These are phyloP conservation scores for Plasmodium relictum DNA, from an alignment of 169 alveolate genomes.

Conservation along the genomic window DNA sequence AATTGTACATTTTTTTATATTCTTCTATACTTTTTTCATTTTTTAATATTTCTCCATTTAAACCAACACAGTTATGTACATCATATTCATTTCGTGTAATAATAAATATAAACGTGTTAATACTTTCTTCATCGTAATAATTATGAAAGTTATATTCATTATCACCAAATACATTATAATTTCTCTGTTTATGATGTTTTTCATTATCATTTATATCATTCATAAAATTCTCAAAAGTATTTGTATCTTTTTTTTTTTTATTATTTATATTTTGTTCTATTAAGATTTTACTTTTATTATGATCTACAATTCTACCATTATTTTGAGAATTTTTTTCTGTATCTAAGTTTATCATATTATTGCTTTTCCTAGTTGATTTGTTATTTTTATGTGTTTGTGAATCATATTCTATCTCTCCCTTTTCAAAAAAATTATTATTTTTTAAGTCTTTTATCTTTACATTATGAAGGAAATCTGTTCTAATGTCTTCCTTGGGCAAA, in stretches of 20 bases:
- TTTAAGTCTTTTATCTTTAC: slow-evolving; percentile 43
- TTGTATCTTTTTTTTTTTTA: neutral
- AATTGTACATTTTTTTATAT: slow-evolving; percentile 62
- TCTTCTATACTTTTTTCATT: slow-evolving; percentile 55
- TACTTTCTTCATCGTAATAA: slow-evolving; percentile 68
- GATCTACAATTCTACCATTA: neutral
- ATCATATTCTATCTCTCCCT: neutral
- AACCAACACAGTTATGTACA: slow-evolving; percentile 61
- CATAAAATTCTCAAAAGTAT: slow-evolving; percentile 6
- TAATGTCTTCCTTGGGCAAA: slow-evolving; percentile 37
- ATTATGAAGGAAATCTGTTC: slow-evolving; percentile 60
- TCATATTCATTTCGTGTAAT: slow-evolving; percentile 63
- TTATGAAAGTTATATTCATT: slow-evolving; percentile 38
- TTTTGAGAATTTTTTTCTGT: neutral
- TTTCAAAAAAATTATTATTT: neutral
- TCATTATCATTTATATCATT: neutral
- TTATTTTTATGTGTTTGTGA: neutral
- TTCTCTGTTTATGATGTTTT: neutral
- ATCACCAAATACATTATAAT: slow-evolving; percentile 7
- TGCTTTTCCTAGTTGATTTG: neutral
- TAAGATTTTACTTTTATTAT: neutral
- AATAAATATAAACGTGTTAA: slow-evolving; percentile 35
- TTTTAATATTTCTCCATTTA: slow-evolving; percentile 75
- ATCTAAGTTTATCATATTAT: neutral
- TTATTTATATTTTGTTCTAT: neutral